Evolutionary conservation across 306 rosid species (phyloP).

Genomic region (Quercus alba): DNA sequence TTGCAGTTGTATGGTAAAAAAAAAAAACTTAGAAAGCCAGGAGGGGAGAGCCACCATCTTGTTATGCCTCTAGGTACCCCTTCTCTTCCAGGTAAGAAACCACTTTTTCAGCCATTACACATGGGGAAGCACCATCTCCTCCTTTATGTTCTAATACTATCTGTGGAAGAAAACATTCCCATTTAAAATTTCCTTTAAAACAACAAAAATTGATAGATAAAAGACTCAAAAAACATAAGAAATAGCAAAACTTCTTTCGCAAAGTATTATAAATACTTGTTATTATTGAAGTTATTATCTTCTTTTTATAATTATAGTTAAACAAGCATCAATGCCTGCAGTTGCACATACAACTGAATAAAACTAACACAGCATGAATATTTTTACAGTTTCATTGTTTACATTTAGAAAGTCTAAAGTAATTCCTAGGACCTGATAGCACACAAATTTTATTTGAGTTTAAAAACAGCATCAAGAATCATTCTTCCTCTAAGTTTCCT

Average conservation of each 20-base stretch:
- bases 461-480: neutral
- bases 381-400: neutral
- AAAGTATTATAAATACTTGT: neutral
- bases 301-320: neutral
- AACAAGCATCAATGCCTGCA: neutral
- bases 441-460: neutral
- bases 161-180: conserved; percentile 21
- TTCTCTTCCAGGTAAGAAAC: conserved; percentile 49
- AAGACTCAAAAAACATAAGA: neutral
- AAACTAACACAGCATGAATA: neutral
- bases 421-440: neutral
- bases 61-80: conserved; percentile 52
- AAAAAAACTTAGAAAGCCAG: neutral
- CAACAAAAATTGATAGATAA: neutral
- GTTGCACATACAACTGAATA: neutral
- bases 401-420: neutral
- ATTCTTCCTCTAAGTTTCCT: neutral
- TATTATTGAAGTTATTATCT: neutral
- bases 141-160: conserved; percentile 47
- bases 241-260: neutral
- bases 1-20: neutral
- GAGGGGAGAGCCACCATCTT: neutral
- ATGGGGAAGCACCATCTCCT: conserved; percentile 42
- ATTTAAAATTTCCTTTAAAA: neutral
- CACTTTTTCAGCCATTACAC: conserved; percentile 66